These are phyloP conservation scores for Nicotiana sylvestris DNA, from an alignment of 257 asterid species.

Conservation along the genomic window DNA sequence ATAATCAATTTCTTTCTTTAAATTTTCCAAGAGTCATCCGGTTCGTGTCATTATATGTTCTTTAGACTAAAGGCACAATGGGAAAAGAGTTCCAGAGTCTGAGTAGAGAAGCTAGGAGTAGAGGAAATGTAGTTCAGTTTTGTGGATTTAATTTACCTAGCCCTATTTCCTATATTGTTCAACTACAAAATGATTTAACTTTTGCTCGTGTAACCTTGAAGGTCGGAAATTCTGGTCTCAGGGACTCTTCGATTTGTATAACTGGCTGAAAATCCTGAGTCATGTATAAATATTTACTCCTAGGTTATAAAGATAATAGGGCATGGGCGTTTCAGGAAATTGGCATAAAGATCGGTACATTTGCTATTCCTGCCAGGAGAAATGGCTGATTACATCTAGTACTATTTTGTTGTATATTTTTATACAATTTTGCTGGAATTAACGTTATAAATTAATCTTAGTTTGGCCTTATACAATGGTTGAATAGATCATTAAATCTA, in stretches of 20 bases:
- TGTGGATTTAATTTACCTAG: not conserved
- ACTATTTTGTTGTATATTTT: not conserved
- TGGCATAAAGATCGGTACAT: not conserved
- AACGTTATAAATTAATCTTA: not conserved
- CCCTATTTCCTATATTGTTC: too few relatives aligned
- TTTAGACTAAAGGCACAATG: not conserved
- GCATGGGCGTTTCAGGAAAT: not conserved
- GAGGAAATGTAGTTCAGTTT: slow-evolving; percentile 1
- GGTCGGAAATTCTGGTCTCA: not conserved
- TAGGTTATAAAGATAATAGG: too few relatives aligned
- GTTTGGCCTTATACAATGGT: not conserved
- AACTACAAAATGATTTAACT: too few relatives aligned
- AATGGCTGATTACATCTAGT: not conserved
- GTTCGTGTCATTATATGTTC: not conserved
- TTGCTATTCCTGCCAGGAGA: not conserved
- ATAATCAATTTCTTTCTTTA: not conserved
- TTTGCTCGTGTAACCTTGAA: not conserved
- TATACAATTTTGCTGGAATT: not conserved
- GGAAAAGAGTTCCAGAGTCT: not conserved
- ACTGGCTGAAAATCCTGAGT: not conserved
- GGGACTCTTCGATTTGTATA: not conserved
- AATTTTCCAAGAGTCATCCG: not conserved
- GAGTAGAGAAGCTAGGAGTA: not conserved
- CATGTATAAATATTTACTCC: too few relatives aligned
- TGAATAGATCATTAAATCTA: too few relatives aligned